Conservation (phyloP, 2,329 filamentous ascomycete genomes). For the Talaromyces sp. region DNA sequence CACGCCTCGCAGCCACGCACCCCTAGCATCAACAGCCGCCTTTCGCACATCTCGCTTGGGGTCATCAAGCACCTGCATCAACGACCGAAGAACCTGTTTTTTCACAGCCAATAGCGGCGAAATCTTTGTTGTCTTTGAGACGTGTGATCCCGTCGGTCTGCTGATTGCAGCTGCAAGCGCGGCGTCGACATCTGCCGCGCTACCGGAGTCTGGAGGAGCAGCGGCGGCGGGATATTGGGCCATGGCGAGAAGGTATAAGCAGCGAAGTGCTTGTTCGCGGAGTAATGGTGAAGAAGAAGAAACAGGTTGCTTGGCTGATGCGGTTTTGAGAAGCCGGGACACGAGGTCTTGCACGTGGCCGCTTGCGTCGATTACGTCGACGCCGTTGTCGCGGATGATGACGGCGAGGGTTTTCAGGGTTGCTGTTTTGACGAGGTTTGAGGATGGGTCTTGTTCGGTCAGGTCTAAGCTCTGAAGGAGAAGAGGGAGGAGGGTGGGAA, state of each 20-base stretch:
- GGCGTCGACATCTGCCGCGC: not conserved
- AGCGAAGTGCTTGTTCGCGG: slow-evolving; percentile 33
- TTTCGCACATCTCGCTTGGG: slow-evolving; percentile 58
- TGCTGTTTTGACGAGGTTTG: slow-evolving; percentile 52
- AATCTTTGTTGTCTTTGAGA: slow-evolving; percentile 18
- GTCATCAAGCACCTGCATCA: slow-evolving; percentile 58
- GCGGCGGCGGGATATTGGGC: slow-evolving; percentile 15
- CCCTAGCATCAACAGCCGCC: slow-evolving; percentile 58
- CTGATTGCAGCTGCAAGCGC: slow-evolving; percentile 2
- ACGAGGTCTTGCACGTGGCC: slow-evolving; percentile 57
- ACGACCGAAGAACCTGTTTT: slow-evolving; percentile 51
- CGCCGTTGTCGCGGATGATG: slow-evolving; percentile 55
- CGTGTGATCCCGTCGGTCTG: slow-evolving; percentile 7
- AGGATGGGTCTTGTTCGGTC: not conserved
- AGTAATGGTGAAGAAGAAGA: slow-evolving; percentile 16
- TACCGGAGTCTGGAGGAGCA: slow-evolving; percentile 11
- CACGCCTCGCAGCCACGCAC: slow-evolving; percentile 54
- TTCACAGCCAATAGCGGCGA: slow-evolving; percentile 54
- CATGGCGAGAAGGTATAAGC: slow-evolving; percentile 35
- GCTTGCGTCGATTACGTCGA: slow-evolving; percentile 44
- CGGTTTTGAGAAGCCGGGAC: slow-evolving; percentile 50
- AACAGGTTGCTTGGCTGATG: not conserved
- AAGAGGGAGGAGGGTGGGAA: slow-evolving; percentile 54
- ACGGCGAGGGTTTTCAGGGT: slow-evolving; percentile 57
- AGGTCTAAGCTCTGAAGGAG: slow-evolving; percentile 59